These are phyloP conservation scores for Plasmodium gallinaceum DNA, from an alignment of 169 alveolate species.

Conservation along the genomic window DNA sequence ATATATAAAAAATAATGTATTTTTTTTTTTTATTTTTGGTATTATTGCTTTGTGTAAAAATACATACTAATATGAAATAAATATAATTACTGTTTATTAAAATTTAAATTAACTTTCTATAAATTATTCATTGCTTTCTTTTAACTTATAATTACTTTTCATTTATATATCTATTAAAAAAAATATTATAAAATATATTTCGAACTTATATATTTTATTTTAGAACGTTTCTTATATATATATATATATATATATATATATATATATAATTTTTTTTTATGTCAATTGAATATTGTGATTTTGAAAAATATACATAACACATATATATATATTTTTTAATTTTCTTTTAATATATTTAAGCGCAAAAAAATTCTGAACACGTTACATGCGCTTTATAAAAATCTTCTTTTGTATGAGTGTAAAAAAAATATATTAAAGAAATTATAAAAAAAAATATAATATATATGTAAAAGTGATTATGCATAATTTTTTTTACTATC, in stretches of 20 bases:
- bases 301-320: conserved; percentile 44
- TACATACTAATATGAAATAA: not conserved
- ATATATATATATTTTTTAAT: conserved; percentile 18
- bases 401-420: conserved; percentile 14
- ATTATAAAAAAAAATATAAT: not conserved
- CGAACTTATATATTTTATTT: not conserved
- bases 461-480: conserved; percentile 23
- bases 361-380: conserved; percentile 19
- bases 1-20: no score
- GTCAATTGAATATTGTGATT: conserved; percentile 24
- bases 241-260: not conserved
- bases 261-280: conserved; percentile 12
- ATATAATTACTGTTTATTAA: not conserved
- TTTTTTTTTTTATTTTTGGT: no score
- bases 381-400: conserved; percentile 17
- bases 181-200: not conserved
- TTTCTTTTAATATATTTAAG: conserved; percentile 38
- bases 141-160: no score
- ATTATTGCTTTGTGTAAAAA: no score
- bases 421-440: conserved; percentile 32
- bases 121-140: not conserved
- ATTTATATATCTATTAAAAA: not conserved
- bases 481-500: conserved; percentile 8
- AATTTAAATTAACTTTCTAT: not conserved
- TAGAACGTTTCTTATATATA: conserved; percentile 1